Conservation (phyloP, 1,284 basidiomycete species). For the Rhodotorula sp. region DNA sequence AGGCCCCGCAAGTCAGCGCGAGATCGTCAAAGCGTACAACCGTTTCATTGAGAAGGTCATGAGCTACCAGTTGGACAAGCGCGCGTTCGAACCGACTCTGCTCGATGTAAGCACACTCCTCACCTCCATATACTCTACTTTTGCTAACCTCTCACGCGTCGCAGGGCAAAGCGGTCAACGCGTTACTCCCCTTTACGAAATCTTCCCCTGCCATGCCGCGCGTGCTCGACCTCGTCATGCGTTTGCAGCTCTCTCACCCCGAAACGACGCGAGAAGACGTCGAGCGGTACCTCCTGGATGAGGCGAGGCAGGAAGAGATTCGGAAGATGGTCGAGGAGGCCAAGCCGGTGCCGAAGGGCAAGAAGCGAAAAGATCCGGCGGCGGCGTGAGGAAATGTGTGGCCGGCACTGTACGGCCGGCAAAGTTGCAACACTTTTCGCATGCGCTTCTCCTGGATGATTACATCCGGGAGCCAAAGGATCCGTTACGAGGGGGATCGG, state of each 20-base stretch:
- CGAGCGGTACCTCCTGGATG: conserved; percentile 60
- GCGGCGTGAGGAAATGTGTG: neutral
- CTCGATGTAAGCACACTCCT: conserved; percentile 60
- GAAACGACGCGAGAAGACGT: conserved; percentile 64
- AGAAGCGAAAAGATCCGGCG: conserved; percentile 11
- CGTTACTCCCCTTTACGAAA: conserved; percentile 63
- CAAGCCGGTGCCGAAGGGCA: conserved; percentile 8
- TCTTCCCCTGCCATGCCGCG: conserved; percentile 59
- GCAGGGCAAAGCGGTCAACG: conserved; percentile 68
- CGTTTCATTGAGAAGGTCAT: conserved; percentile 61
- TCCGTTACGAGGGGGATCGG: too few species aligned
- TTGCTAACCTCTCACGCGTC: neutral
- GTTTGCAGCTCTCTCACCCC: conserved; percentile 81
- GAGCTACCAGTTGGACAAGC: conserved; percentile 60
- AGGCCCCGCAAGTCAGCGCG: neutral
- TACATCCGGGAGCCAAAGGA: too few species aligned
- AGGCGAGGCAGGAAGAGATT: neutral
- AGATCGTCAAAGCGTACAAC: conserved; percentile 57
- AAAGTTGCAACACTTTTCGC: too few species aligned
- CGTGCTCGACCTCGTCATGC: conserved; percentile 63
- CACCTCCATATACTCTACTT: neutral
- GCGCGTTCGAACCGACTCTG: conserved; percentile 66
- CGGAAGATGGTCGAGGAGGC: conserved; percentile 7
- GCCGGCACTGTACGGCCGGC: too few species aligned
- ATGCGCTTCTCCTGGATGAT: too few species aligned